phyloP scores from a whole-genome alignment of 805 yeast genomes.

The Lipomyces anomalus region DNA sequence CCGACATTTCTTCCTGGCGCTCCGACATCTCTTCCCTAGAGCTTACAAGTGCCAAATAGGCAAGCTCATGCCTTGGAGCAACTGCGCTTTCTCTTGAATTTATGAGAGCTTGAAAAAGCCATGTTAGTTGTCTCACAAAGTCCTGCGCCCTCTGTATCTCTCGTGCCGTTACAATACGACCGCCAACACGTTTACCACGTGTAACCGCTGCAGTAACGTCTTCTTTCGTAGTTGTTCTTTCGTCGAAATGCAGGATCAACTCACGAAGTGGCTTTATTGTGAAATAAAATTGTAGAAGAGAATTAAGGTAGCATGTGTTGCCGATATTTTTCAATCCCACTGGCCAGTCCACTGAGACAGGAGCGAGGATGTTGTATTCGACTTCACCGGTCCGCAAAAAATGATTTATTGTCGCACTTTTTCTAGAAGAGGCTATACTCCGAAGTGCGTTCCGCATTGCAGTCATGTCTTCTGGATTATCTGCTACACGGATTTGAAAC shows the following conservation, averaged over 20 bases:
- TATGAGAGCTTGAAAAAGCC: slow-evolving; percentile 65
- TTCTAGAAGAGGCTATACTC: slow-evolving; percentile 54
- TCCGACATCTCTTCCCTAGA: slow-evolving; percentile 34
- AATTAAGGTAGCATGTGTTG: slow-evolving; percentile 90
- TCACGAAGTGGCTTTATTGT: slow-evolving; percentile 76
- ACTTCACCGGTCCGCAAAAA: slow-evolving; percentile 38
- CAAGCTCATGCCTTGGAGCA: slow-evolving; percentile 76
- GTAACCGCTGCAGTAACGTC: slow-evolving; percentile 22
- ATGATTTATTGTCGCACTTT: slow-evolving; percentile 52
- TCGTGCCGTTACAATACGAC: slow-evolving; percentile 67
- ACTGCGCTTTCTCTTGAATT: slow-evolving; percentile 58
- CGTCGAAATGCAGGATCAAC: slow-evolving; percentile 51
- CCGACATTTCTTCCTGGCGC: neutral
- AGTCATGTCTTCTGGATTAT: slow-evolving; percentile 46
- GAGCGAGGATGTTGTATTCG: slow-evolving; percentile 8
- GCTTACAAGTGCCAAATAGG: slow-evolving; percentile 75
- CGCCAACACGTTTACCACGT: slow-evolving; percentile 68
- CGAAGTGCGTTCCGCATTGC: slow-evolving; percentile 54
- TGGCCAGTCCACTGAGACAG: slow-evolving; percentile 75
- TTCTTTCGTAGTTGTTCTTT: slow-evolving; percentile 12
- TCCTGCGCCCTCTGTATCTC: slow-evolving; percentile 80
- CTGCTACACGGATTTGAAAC: slow-evolving; percentile 37
- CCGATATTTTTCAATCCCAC: slow-evolving; percentile 93
- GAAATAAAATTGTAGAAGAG: slow-evolving; percentile 84
- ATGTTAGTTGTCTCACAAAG: slow-evolving; percentile 67